Evolutionary conservation across 306 rosid species (phyloP), one percentile per base, ranked within the genome.

Genomic region (Quercus robur): DNA sequence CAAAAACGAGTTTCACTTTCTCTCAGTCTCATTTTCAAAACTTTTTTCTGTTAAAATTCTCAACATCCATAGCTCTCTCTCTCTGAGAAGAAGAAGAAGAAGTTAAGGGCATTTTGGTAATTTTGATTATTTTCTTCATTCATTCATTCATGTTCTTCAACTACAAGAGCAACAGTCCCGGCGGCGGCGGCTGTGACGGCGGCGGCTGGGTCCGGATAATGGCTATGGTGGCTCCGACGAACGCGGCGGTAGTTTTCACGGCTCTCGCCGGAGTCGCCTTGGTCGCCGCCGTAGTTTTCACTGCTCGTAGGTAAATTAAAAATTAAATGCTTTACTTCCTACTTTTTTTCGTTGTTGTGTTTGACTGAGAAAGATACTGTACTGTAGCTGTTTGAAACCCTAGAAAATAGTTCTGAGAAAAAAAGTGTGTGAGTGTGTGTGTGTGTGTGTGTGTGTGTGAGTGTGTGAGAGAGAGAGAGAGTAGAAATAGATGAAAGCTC

Each of bases 401-500:
- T 68, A 68, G 72, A 64, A n/a, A 31, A 28, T 33, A 30, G 18
- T 6, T 14, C 2, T 17, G 38, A 28, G 41, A 18, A 19, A 67
- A 19, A 19, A 6, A 67, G 5, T 1, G 8, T 15, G 71, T 64
- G 35, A 44, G n/a, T 8, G 38, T 19, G 38, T 35, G 38, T 33
- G 38, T 33, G 38, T 31, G 38, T 5, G 38, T 1, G 35, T 30
- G 5, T 1, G 8, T 15, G 71, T 17, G 35, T 13, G 33, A 21
- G n/a, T 8, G 35, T 18, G 38, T 5, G 52, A 46, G 14, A 3
- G 12, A 11, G 54, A 12, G 15, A 49, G 14, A 35, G 52, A 30
- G 72, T 33, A 26, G 19, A 55, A 67, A 84, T 95, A 90, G 94
- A 96, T 91, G 99, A 93, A 91, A 91, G 92, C 98, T 75, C 94